phyloP scores from a whole-genome alignment of 192 early-diverging fungal genomes.

The Anaeromyces robustus region DNA sequence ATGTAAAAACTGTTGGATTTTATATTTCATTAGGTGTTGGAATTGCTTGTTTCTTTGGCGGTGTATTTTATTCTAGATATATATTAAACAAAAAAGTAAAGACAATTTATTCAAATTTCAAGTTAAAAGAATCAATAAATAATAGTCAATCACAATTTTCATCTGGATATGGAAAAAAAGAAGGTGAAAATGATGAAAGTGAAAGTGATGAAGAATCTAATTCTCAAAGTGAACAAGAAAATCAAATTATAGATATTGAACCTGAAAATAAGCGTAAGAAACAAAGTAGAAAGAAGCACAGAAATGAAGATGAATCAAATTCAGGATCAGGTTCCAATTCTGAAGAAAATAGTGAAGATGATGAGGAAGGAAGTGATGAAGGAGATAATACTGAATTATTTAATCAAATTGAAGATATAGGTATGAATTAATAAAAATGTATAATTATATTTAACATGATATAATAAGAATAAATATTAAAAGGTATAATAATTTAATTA shows the following conservation, averaged over 20 bases:
- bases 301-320: not conserved
- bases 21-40: not conserved
- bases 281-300: not conserved
- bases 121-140: not conserved
- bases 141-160: not conserved
- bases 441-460: too few relatives aligned
- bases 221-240: not conserved
- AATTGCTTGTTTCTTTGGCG: not conserved
- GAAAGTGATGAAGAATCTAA: not conserved
- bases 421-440: too few relatives aligned
- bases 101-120: not conserved
- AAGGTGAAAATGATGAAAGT: not conserved
- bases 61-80: not conserved
- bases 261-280: not conserved
- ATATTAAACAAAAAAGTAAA: not conserved
- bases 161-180: not conserved
- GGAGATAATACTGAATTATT: not conserved
- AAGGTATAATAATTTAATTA: too few relatives aligned
- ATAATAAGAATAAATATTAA: too few relatives aligned
- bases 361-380: not conserved
- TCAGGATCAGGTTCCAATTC: not conserved
- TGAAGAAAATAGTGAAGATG: not conserved
- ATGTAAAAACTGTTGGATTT: not conserved
- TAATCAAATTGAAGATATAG: not conserved
- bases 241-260: not conserved